Evolutionary conservation across 345 rosid genomes (phyloP).

Genomic region (Isatis tinctoria): DNA sequence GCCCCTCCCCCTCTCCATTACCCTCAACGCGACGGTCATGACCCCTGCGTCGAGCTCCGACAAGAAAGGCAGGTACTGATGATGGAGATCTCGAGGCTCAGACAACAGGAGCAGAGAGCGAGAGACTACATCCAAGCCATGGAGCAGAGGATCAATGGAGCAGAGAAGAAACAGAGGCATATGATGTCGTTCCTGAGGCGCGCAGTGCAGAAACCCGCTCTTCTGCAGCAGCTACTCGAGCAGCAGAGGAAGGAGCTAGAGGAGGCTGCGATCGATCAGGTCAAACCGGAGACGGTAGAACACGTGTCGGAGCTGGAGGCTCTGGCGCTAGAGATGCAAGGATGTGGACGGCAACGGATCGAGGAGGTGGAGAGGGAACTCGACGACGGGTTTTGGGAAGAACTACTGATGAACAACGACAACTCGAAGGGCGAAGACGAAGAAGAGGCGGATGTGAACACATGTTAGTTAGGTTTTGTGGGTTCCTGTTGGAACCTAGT

Average conservation of each 20-base stretch:
- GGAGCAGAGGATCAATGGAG: conserved; percentile 62
- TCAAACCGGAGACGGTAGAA: conserved; percentile 55
- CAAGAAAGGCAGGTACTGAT: conserved; percentile 58
- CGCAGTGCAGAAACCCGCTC: conserved; percentile 62
- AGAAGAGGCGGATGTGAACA: conserved; percentile 49
- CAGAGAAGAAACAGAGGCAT: conserved; percentile 77
- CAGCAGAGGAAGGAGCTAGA: conserved; percentile 47
- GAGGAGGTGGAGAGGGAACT: conserved; percentile 36
- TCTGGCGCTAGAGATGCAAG: conserved; percentile 87
- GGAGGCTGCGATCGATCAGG: conserved; percentile 40
- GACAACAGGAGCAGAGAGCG: conserved; percentile 66
- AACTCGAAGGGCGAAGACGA: conserved; percentile 8
- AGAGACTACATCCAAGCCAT: conserved; percentile 51
- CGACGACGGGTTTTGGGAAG: conserved; percentile 71
- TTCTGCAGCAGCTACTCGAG: conserved; percentile 53
- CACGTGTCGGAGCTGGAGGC: conserved; percentile 73
- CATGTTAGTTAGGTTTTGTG: conserved; percentile 47
- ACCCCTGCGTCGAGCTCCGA: conserved; percentile 48
- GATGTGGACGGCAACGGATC: conserved; percentile 39
- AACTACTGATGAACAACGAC: conserved; percentile 41
- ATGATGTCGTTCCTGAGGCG: conserved; percentile 83
- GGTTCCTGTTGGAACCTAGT: conserved; percentile 37
- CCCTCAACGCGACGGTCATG: conserved; percentile 34
- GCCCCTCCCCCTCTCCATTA: conserved; percentile 34
- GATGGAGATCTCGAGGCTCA: conserved; percentile 62